Percentiles rank a stretch among this genome's conserved stretches.
Evolutionary conservation across 768 basidiomycete species (phyloP).

Genomic region (Termitomyces sp.): DNA sequence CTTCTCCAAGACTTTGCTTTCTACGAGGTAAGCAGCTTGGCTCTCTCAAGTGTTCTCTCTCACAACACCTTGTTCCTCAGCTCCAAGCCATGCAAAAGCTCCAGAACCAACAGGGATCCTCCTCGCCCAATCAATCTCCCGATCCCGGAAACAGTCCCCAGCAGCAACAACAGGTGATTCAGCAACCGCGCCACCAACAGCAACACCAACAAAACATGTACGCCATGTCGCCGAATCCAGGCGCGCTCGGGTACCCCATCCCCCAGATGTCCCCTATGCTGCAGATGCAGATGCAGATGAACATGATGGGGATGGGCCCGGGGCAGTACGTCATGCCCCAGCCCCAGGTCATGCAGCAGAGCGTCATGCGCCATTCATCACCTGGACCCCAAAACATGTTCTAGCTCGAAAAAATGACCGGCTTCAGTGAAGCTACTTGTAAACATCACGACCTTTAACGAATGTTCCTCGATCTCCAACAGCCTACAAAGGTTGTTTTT

Average conservation of each 20-base stretch:
- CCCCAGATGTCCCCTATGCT: constrained; percentile 61
- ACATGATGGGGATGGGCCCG: constrained; percentile 47
- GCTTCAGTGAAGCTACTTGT: background rate
- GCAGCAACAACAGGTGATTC: constrained; percentile 24
- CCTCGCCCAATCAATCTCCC: constrained; percentile 35
- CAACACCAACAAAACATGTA: constrained; percentile 45
- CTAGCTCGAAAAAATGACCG: constrained; percentile 4
- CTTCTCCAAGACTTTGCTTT: constrained; percentile 91
- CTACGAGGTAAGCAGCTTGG: constrained; percentile 64
- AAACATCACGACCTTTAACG: constrained; percentile 3
- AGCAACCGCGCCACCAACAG: constrained; percentile 29
- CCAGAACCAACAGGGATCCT: constrained; percentile 32
- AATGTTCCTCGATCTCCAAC: background rate
- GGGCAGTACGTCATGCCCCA: constrained; percentile 51
- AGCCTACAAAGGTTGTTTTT: background rate
- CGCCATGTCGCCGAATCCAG: constrained; percentile 41
- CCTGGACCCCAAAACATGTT: constrained; percentile 27
- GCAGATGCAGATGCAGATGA: constrained; percentile 52
- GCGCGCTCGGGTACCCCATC: constrained; percentile 53
- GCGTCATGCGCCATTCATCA: constrained; percentile 76
- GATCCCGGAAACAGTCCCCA: constrained; percentile 35
- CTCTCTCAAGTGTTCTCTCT: background rate
- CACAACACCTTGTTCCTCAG: constrained; percentile 29
- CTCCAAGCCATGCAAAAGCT: constrained; percentile 85
- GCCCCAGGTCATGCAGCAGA: constrained; percentile 78